A percentile compares a stretch with the other conserved stretches of the same genome.
phyloP scores from a whole-genome alignment of 2,329 filamentous ascomycete genomes.

The Cordyceps cicadae region DNA sequence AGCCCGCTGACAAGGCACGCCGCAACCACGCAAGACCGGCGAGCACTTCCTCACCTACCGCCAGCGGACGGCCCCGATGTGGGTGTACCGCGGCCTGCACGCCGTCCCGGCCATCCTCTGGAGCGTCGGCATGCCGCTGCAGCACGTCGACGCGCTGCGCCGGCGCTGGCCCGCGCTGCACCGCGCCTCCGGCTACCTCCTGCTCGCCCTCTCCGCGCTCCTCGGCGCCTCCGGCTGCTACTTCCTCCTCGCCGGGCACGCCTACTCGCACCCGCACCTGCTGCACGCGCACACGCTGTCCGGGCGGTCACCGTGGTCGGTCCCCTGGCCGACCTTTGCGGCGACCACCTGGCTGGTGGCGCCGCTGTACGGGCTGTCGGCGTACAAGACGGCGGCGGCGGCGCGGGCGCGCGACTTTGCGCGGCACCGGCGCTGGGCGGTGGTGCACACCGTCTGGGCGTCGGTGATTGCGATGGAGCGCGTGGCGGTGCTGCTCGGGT shows the following conservation, averaged over 20 bases:
- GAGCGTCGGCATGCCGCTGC: slow-evolving; percentile 9
- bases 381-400: slow-evolving; percentile 2
- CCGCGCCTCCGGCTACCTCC: background rate
- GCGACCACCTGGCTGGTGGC: background rate
- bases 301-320: background rate
- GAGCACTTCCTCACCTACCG: background rate
- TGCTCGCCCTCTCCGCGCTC: slow-evolving; percentile 3
- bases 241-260: background rate
- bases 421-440: slow-evolving; percentile 5
- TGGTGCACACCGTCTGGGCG: background rate
- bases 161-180: slow-evolving; percentile 4
- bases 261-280: background rate
- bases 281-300: background rate
- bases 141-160: slow-evolving; percentile 7
- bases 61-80: background rate
- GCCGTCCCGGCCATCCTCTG: background rate
- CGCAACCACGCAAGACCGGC: background rate
- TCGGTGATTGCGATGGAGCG: background rate
- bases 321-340: slow-evolving; percentile 5
- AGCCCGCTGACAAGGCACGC: background rate
- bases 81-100: background rate
- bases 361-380: background rate
- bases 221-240: slow-evolving; percentile 5
- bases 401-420: background rate
- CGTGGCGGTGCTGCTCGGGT: background rate